Percentiles rank a stretch among this genome's conserved stretches.
phyloP scores from a whole-genome alignment of 345 rosid genomes.

The Clausena lansium region DNA sequence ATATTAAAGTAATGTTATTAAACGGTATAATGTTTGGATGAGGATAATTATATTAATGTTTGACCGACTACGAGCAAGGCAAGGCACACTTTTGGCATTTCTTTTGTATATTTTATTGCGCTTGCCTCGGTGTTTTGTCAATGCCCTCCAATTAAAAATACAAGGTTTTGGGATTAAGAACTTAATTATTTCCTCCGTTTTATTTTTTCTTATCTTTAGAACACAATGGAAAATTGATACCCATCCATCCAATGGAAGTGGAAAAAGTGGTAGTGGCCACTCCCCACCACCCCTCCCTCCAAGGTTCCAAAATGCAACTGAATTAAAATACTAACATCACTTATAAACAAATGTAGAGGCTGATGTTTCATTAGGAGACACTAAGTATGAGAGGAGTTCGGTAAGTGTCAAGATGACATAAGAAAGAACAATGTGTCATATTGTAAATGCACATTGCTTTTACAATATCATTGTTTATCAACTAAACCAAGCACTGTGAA shows the following conservation, averaged over 20 bases:
- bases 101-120: constrained; percentile 19
- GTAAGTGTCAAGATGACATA: constrained; percentile 18
- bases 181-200: background rate
- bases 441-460: background rate
- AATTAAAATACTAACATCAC: background rate
- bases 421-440: background rate
- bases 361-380: constrained; percentile 25
- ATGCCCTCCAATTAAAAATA: constrained; percentile 10
- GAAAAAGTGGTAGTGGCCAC: constrained; percentile 33
- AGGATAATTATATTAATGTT: constrained; percentile 16
- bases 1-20: background rate
- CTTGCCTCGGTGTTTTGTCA: constrained; percentile 6
- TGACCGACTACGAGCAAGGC: constrained; percentile 28
- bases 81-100: constrained; percentile 18
- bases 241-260: constrained; percentile 32
- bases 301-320: background rate
- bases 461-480: background rate
- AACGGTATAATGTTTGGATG: constrained; percentile 4
- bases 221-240: constrained; percentile 24
- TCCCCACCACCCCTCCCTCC: constrained; percentile 15
- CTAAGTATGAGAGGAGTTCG: background rate
- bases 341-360: background rate
- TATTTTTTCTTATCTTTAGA: constrained; percentile 29
- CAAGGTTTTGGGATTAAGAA: constrained; percentile 8
- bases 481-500: background rate